Conservation (phyloP, 2,329 filamentous ascomycete genomes). For the Nothophaeocryptopus gaeumannii region DNA sequence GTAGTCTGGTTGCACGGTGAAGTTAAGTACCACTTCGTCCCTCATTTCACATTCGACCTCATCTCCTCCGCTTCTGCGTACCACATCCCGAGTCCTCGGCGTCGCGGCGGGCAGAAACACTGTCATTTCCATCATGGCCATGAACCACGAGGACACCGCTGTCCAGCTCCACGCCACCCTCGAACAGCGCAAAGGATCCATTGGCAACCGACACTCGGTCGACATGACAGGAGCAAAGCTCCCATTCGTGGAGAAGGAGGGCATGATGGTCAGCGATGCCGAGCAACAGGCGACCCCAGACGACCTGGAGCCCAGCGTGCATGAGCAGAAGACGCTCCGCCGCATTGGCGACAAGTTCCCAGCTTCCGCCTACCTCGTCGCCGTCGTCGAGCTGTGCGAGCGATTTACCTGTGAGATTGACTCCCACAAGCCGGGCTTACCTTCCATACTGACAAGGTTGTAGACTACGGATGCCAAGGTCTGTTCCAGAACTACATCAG, state of each 20-base stretch:
- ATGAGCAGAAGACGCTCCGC: slow-evolving; percentile 43
- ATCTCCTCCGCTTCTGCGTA: not conserved
- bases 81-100: not conserved
- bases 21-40: slow-evolving; percentile 2
- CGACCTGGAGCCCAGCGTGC: slow-evolving; percentile 41
- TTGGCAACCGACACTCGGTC: slow-evolving; percentile 15
- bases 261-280: slow-evolving; percentile 2
- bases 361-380: slow-evolving; percentile 47
- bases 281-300: slow-evolving; percentile 27
- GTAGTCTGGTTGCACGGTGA: not conserved
- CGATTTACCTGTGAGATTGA: slow-evolving; percentile 41
- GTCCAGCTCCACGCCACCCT: slow-evolving; percentile 30
- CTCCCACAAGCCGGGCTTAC: too few species aligned
- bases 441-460: not conserved
- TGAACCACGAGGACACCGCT: slow-evolving; percentile 30
- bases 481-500: slow-evolving; percentile 52
- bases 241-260: slow-evolving; percentile 17
- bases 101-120: not conserved
- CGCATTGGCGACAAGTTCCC: slow-evolving; percentile 49
- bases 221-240: slow-evolving; percentile 25
- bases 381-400: slow-evolving; percentile 51
- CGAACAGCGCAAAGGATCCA: slow-evolving; percentile 23
- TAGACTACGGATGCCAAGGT: slow-evolving; percentile 39
- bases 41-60: not conserved
- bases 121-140: slow-evolving; percentile 17